A percentile compares a stretch with the other conserved stretches of the same genome.
These are phyloP conservation scores for Crithidia fasciculata DNA, from an alignment of 208 protist genomes.

Conservation along the genomic window DNA sequence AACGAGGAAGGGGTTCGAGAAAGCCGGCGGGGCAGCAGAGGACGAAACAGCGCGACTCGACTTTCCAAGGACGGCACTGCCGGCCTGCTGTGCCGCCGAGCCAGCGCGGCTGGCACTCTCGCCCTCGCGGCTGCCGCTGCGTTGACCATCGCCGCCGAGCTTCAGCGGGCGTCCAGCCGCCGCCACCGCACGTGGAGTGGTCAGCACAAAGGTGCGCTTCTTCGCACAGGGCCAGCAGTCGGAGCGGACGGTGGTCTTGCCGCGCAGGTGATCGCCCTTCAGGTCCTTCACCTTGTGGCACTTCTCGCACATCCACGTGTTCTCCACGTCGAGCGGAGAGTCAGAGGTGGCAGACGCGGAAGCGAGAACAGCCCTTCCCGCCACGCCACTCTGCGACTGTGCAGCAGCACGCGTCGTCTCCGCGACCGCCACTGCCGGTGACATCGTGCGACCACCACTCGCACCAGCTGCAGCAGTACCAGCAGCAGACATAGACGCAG, in stretches of 20 bases:
- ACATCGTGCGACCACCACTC: not conserved
- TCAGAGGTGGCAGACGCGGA: no score
- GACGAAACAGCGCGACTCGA: no score
- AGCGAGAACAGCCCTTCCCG: no score
- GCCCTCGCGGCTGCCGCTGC: no score
- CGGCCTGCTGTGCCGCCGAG: not conserved
- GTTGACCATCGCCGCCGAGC: not conserved
- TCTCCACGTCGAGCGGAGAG: no score
- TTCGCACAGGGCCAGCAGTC: conserved; percentile 66
- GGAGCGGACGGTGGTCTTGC: conserved; percentile 50
- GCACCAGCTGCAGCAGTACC: not conserved
- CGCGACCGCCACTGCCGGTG: not conserved
- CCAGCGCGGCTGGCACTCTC: not conserved
- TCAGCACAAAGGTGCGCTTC: conserved; percentile 51
- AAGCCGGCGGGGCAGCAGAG: not conserved
- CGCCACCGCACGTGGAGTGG: conserved; percentile 20
- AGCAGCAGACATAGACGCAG: not conserved
- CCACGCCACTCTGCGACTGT: no score
- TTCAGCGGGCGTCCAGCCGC: conserved; percentile 15
- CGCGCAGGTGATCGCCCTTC: conserved; percentile 45
- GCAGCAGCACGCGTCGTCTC: no score
- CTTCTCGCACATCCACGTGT: conserved; percentile 40
- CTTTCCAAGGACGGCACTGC: no score
- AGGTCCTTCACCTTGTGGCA: conserved; percentile 55
- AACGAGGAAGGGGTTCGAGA: not conserved